Conservation (phyloP, 768 basidiomycete genomes). For the Phylloporus scabripes region DNA sequence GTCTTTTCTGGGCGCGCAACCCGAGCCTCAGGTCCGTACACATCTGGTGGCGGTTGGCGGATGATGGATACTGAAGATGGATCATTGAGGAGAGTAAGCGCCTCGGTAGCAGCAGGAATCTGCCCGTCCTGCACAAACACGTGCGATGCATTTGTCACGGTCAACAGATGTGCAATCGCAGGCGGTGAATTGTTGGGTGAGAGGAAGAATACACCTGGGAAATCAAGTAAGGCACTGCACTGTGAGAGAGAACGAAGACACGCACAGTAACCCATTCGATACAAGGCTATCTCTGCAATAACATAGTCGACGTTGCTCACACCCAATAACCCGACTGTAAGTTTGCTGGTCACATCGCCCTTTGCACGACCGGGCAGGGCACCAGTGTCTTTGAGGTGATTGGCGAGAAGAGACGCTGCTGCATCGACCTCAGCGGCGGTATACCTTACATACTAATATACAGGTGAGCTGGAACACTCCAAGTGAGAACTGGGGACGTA, state of each 20-base stretch:
- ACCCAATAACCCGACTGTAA: constrained; percentile 24
- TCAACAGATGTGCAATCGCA: constrained; percentile 43
- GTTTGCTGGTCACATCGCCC: constrained; percentile 20
- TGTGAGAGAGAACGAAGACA: not conserved
- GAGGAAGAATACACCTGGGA: constrained; percentile 29
- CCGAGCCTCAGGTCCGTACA: constrained; percentile 15
- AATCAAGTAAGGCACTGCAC: not conserved
- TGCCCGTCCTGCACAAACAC: constrained; percentile 21
- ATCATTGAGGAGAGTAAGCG: constrained; percentile 17
- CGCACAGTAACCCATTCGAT: constrained; percentile 30
- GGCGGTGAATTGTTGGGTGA: constrained; percentile 43
- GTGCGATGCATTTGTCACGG: constrained; percentile 17
- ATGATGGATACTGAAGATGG: constrained; percentile 21
- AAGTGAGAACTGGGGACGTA: not conserved
- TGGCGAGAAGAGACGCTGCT: constrained; percentile 25
- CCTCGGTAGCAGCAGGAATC: constrained; percentile 10
- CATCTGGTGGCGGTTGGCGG: constrained; percentile 16
- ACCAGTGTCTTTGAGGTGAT: constrained; percentile 19
- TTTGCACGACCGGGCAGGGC: constrained; percentile 18
- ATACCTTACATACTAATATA: constrained; percentile 21
- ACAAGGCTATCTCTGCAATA: constrained; percentile 21
- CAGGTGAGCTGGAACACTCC: not conserved
- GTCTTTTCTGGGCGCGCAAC: constrained; percentile 16
- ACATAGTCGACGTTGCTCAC: constrained; percentile 27
- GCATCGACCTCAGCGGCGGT: constrained; percentile 22